Conservation (phyloP, 805 yeast species). For the Myxozyma melibiosi region DNA sequence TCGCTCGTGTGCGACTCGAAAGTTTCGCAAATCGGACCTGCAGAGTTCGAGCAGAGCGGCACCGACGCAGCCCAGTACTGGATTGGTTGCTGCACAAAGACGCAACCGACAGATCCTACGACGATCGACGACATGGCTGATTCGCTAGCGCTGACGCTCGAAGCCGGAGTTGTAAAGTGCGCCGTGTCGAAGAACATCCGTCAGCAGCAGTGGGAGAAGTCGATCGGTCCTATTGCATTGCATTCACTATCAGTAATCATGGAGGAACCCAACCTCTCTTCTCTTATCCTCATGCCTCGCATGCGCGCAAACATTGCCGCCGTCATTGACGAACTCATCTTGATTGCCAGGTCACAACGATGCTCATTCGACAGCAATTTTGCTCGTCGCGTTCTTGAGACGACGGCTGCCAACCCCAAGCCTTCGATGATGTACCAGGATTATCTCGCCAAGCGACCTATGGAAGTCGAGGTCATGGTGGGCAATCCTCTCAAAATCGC, state of each 20-base stretch:
- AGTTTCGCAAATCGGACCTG: conserved; percentile 30
- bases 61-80: conserved; percentile 19
- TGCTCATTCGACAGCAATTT: conserved; percentile 20
- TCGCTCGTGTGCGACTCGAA: conserved; percentile 58
- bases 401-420: conserved; percentile 6
- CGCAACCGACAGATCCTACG: conserved; percentile 7
- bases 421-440: conserved; percentile 35
- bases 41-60: conserved; percentile 32
- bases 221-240: conserved; percentile 33
- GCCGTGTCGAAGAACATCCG: conserved; percentile 28
- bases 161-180: conserved; percentile 32
- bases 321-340: conserved; percentile 23
- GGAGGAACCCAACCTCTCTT: conserved; percentile 32
- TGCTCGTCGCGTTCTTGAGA: conserved; percentile 8
- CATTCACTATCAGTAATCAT: conserved; percentile 30
- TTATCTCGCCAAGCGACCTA: conserved; percentile 47
- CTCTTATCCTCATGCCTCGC: conserved; percentile 18
- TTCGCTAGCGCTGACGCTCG: conserved; percentile 32
- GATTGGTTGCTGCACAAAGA: conserved; percentile 23
- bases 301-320: conserved; percentile 17
- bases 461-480: conserved; percentile 71
- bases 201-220: conserved; percentile 35
- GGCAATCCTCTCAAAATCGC: conserved; percentile 65
- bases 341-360: conserved; percentile 24
- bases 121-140: conserved; percentile 33